Evolutionary conservation across 176 grass and related monocot species (phyloP).

Genomic region (Rhynchospora pubera): DNA sequence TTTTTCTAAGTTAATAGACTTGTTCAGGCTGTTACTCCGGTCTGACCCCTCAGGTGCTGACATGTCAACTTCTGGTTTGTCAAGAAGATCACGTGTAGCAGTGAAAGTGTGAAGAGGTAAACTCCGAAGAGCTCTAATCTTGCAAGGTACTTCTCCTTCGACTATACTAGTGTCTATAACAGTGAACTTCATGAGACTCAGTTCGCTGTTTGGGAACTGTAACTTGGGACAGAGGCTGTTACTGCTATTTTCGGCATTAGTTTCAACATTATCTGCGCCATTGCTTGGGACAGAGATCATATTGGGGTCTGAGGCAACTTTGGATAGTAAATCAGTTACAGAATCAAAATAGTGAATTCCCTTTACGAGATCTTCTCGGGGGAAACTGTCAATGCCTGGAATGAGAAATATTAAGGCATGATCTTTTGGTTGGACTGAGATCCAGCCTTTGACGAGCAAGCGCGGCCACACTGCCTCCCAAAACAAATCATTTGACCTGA

Average conservation of each 20-base stretch:
- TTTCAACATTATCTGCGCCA: constrained; percentile 42
- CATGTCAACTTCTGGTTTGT: constrained; percentile 38
- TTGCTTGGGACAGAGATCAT: constrained; percentile 1
- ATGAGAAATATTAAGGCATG: constrained; percentile 70
- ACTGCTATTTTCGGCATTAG: constrained; percentile 27
- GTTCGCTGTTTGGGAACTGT: constrained; percentile 37
- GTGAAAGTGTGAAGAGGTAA: constrained; percentile 45
- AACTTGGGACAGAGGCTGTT: constrained; percentile 38
- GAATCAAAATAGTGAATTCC: constrained; percentile 99
- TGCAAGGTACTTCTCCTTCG: constrained; percentile 62
- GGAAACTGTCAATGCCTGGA: constrained; percentile 81
- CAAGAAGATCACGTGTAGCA: constrained; percentile 35
- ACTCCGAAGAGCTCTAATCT: constrained; percentile 68
- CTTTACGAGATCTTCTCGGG: constrained; percentile 68
- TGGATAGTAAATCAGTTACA: constrained; percentile 85
- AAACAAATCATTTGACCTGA: constrained; percentile 89
- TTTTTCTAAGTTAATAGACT: constrained; percentile 24
- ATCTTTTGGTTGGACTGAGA: constrained; percentile 70
- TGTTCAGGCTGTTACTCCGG: constrained; percentile 34
- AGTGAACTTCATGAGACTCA: constrained; percentile 85
- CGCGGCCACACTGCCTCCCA: constrained; percentile 99
- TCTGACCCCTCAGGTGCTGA: constrained; percentile 36
- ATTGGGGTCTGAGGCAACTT: constrained; percentile 72
- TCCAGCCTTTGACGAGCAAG: constrained; percentile 80
- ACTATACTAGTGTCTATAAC: constrained; percentile 86